Evolutionary conservation across 2,329 filamentous ascomycete species (phyloP), one percentile per base, ranked within the genome.

Genomic region (Aspergillus costaricaensis): DNA sequence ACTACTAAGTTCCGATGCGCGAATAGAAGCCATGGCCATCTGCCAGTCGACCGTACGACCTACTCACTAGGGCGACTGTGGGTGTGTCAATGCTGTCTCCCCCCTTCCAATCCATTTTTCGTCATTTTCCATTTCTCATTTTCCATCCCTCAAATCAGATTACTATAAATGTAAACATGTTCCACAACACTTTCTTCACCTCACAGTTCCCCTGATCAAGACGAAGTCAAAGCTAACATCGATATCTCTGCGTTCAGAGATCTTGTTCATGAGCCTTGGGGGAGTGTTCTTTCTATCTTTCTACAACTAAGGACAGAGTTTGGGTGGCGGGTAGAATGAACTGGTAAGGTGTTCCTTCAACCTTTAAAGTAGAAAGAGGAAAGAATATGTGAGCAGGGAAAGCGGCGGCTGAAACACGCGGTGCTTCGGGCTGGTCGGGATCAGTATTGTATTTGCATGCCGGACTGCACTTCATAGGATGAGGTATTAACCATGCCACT

Each of bases 21-120:
- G n/a, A 50, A 50, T 50, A 32, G 47, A 30, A 50, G 47, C 47
- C 47, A 50, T 50, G 25, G 25, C 47, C 47, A 50, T 17, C 25
- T 27, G n/a, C 47, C 47, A 27, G 4, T 50, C 25, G 14, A 27
- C 47, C 23, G 25, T 17, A 30, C 47, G 23, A 50, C 25, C 47
- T 36, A 36, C 32, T 36, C 32, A 36, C 32, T 36, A 30, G n/a
- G 47, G 47, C 17, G 32, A 14, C 32, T 27, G 47, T 17, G 41
- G 41, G 47, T 50, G 47, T 50, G 47, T 30, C 47, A 30, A 27
- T 27, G 47, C 47, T 50, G 23, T 15, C 41, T 23, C 41, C 41
- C 41, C 47, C 25, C 27, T 50, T 50, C 47, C 25, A 27, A 17
- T 44, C 19, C 15, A 30, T 23, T 32, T 50, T 23, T 23, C 21